Conservation (phyloP, 768 basidiomycete genomes). For the Tylopilus plumbeoviolaceoides region DNA sequence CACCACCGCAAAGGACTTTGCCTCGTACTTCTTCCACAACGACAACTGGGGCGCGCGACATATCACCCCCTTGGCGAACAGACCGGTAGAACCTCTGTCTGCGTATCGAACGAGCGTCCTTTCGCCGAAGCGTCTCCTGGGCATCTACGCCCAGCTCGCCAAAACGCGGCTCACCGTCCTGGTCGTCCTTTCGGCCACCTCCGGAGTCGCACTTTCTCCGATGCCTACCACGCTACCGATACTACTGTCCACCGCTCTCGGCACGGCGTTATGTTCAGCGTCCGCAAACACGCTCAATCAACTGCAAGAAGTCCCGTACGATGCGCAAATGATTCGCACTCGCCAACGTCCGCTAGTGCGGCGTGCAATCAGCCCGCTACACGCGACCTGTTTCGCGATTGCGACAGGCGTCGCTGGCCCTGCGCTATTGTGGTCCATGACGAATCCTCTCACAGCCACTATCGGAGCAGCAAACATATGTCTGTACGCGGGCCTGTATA, state of each 20-base stretch:
- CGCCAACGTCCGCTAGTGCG: conserved; percentile 84
- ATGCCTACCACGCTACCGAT: conserved; percentile 79
- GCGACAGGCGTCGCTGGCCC: conserved; percentile 78
- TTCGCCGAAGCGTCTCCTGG: conserved; percentile 50
- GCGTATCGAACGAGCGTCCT: conserved; percentile 38
- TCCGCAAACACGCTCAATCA: conserved; percentile 96
- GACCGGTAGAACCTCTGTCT: conserved; percentile 14
- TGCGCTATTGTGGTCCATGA: conserved; percentile 71
- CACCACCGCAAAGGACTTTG: conserved; percentile 19
- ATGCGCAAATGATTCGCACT: conserved; percentile 95
- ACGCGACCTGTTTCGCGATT: conserved; percentile 77
- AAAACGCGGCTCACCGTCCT: conserved; percentile 82
- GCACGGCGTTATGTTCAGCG: conserved; percentile 87
- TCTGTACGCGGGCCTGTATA: conserved; percentile 90
- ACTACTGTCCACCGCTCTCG: conserved; percentile 80
- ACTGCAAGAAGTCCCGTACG: conserved; percentile 89
- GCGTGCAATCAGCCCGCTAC: conserved; percentile 76
- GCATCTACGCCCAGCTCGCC: conserved; percentile 75
- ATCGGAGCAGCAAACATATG: conserved; percentile 82
- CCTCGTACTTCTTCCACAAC: conserved; percentile 67
- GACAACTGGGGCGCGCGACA: conserved; percentile 42
- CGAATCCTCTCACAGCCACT: conserved; percentile 80
- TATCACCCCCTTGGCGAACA: conserved; percentile 9
- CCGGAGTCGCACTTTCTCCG: conserved; percentile 90
- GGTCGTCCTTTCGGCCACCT: conserved; percentile 85